Percentiles rank a stretch among this genome's conserved stretches.
Conservation (phyloP, 768 basidiomycete genomes). For the Phylloporus sp. region DNA sequence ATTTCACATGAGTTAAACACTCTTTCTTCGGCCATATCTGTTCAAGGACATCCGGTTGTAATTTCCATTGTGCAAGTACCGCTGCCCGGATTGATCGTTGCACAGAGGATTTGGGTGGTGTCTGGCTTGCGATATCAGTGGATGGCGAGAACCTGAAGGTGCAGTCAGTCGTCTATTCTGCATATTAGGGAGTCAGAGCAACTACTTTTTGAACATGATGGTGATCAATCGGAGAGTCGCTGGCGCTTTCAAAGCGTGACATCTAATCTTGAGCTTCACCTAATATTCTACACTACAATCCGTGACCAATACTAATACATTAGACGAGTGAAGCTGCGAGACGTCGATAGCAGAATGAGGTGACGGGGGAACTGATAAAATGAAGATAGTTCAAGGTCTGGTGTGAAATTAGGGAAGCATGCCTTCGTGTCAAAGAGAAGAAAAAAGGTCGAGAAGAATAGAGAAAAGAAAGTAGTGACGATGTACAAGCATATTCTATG, state of each 20-base stretch:
- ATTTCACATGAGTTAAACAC: constrained; percentile 86
- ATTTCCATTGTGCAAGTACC: constrained; percentile 79
- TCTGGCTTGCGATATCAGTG: constrained; percentile 84
- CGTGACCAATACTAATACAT: constrained; percentile 35
- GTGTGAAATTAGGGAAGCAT: constrained; percentile 18
- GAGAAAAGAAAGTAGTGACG: constrained; percentile 25
- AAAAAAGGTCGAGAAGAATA: constrained; percentile 13
- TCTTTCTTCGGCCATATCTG: constrained; percentile 99
- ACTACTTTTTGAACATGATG: constrained; percentile 75
- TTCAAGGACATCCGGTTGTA: constrained; percentile 77
- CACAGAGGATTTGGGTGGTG: constrained; percentile 88
- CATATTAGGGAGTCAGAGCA: constrained; percentile 2
- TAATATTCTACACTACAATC: constrained; percentile 26
- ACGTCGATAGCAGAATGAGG: constrained; percentile 30
- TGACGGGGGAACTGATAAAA: constrained; percentile 16
- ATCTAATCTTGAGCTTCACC: constrained; percentile 12
- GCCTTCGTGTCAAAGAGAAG: constrained; percentile 31
- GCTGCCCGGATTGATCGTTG: constrained; percentile 82
- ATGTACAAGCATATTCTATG: constrained; percentile 28
- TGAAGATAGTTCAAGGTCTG: constrained; percentile 28
- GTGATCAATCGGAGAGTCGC: constrained; percentile 16
- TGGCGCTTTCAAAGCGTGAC: constrained; percentile 2
- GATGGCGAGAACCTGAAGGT: constrained; percentile 57
- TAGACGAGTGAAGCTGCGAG: constrained; percentile 32
- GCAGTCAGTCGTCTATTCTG: constrained; percentile 7